Percentiles rank a stretch among this genome's conserved stretches.
Evolutionary conservation across 2,329 filamentous ascomycete genomes (phyloP).

Genomic region (Cryphonectria parasitica): DNA sequence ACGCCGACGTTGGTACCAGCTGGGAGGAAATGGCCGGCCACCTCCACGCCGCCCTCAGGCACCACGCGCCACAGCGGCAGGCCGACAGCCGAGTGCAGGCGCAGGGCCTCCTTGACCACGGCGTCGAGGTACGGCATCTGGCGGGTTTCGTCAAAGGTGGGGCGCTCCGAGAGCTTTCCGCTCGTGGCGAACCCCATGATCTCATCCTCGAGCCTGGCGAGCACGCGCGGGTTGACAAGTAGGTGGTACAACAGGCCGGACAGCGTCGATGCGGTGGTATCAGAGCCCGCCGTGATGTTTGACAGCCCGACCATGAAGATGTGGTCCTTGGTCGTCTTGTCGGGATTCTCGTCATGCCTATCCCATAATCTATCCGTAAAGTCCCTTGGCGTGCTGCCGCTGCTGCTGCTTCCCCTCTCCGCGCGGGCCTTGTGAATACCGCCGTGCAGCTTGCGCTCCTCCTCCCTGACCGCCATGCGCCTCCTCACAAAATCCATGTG

Average conservation of each 20-base stretch:
- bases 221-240: slow-evolving; percentile 37
- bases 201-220: slow-evolving; percentile 35
- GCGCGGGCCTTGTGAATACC: neutral
- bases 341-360: slow-evolving; percentile 46
- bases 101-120: slow-evolving; percentile 56
- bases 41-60: slow-evolving; percentile 46
- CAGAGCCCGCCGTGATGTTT: slow-evolving; percentile 45
- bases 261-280: slow-evolving; percentile 54
- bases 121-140: slow-evolving; percentile 56
- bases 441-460: slow-evolving; percentile 12
- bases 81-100: slow-evolving; percentile 53
- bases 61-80: slow-evolving; percentile 55
- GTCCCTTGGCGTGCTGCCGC: slow-evolving; percentile 35
- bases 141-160: slow-evolving; percentile 43
- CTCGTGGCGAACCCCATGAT: slow-evolving; percentile 27
- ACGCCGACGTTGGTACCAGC: slow-evolving; percentile 26
- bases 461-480: slow-evolving; percentile 18
- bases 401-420: neutral
- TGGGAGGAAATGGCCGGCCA: slow-evolving; percentile 36
- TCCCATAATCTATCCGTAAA: slow-evolving; percentile 49
- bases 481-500: slow-evolving; percentile 20
- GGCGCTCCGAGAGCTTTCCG: slow-evolving; percentile 30
- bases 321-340: slow-evolving; percentile 45
- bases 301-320: slow-evolving; percentile 34
- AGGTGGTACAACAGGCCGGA: slow-evolving; percentile 50